These are phyloP conservation scores for Rauvolfia tetraphylla DNA, from an alignment of 257 asterid species.

Conservation along the genomic window DNA sequence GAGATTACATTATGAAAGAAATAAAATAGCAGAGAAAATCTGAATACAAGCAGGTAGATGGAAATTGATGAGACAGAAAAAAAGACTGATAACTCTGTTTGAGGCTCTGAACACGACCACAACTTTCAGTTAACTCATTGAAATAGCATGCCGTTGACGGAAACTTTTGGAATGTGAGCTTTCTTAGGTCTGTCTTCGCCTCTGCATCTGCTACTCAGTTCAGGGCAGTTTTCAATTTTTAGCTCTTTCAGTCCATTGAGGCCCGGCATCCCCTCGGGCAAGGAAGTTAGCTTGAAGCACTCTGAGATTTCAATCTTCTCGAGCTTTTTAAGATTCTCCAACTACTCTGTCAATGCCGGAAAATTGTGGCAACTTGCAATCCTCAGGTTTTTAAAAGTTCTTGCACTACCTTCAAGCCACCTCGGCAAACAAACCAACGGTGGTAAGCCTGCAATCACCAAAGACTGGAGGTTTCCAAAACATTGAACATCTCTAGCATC, in stretches of 20 bases:
- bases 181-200: slow-evolving; percentile 19
- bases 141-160: slow-evolving; percentile 1
- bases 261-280: slow-evolving; percentile 26
- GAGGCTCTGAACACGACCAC: too few relatives aligned
- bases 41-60: too few relatives aligned
- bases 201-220: slow-evolving; percentile 14
- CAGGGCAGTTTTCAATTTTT: slow-evolving; percentile 5
- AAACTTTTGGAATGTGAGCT: slow-evolving; percentile 9
- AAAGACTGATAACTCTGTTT: too few relatives aligned
- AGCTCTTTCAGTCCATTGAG: background rate
- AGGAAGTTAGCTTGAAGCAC: slow-evolving; percentile 30
- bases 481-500: too few relatives aligned
- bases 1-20: too few relatives aligned
- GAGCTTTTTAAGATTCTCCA: slow-evolving; percentile 33
- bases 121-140: too few relatives aligned
- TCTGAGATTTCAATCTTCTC: slow-evolving; percentile 41
- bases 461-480: too few relatives aligned
- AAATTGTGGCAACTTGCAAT: too few relatives aligned
- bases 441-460: slow-evolving; percentile 52
- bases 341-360: slow-evolving; percentile 21
- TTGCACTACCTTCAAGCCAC: too few relatives aligned
- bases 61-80: too few relatives aligned
- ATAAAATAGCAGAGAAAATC: too few relatives aligned
- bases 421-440: slow-evolving; percentile 31
- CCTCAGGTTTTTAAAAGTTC: too few relatives aligned